These are phyloP conservation scores for Haplographium delicatum DNA, from an alignment of 495 filamentous ascomycete genomes.

Conservation along the genomic window DNA sequence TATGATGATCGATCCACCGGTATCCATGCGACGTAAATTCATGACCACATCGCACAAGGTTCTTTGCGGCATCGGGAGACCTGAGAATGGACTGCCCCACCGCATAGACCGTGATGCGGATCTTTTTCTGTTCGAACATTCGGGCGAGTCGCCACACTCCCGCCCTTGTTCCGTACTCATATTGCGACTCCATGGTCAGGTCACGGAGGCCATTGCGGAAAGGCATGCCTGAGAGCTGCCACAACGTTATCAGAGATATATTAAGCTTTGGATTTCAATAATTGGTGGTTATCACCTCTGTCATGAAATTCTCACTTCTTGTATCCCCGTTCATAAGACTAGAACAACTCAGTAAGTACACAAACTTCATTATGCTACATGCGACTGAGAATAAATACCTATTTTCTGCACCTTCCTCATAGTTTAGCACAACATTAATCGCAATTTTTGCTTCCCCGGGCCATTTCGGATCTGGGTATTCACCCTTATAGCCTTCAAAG, in stretches of 20 bases:
- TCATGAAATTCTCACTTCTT: too few species aligned
- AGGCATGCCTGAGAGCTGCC: too few species aligned
- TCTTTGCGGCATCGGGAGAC: slow-evolving; percentile 29
- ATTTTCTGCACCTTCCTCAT: slow-evolving; percentile 30
- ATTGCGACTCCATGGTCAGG: slow-evolving; percentile 12
- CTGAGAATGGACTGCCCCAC: slow-evolving; percentile 31
- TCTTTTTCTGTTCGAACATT: slow-evolving; percentile 31
- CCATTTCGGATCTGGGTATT: slow-evolving; percentile 38
- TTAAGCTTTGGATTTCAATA: too few species aligned
- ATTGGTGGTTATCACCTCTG: too few species aligned
- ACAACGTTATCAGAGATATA: too few species aligned
- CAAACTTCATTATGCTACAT: too few species aligned
- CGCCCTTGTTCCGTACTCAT: slow-evolving; percentile 33
- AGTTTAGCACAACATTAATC: slow-evolving; percentile 35
- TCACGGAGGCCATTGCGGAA: slow-evolving; percentile 7
- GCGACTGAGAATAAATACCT: slow-evolving; percentile 3
- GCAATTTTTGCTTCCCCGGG: slow-evolving; percentile 34
- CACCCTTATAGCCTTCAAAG: too few species aligned
- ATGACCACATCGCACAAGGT: slow-evolving; percentile 31
- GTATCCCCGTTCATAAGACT: too few species aligned
- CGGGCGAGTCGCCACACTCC: slow-evolving; percentile 34
- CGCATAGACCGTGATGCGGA: slow-evolving; percentile 32
- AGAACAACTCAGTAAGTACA: too few species aligned
- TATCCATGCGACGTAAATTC: slow-evolving; percentile 35
- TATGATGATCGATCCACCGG: slow-evolving; percentile 34